Evolutionary conservation across 2,329 filamentous ascomycete species (phyloP).

Genomic region (Aplosporella prunicola): DNA sequence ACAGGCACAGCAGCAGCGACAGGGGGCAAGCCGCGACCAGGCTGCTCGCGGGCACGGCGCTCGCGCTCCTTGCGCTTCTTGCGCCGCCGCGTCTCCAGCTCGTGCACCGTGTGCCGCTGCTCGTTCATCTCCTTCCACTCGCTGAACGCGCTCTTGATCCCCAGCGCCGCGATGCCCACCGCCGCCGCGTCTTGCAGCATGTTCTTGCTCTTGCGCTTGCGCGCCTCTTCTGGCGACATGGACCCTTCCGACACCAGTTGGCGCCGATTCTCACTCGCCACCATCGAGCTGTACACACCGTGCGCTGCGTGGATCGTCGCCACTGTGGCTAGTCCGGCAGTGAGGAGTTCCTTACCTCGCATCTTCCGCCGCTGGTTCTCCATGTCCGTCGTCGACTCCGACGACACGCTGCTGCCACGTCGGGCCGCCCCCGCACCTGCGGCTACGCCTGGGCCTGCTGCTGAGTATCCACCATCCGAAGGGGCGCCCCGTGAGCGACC

Average conservation of each 20-base stretch:
- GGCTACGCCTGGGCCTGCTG: slow-evolving; percentile 10
- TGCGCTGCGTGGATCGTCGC: slow-evolving; percentile 62
- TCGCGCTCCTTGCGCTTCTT: slow-evolving; percentile 36
- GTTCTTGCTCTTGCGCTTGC: slow-evolving; percentile 53
- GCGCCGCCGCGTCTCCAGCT: slow-evolving; percentile 43
- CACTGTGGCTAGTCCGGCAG: slow-evolving; percentile 56
- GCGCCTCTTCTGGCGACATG: slow-evolving; percentile 53
- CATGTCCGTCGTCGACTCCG: slow-evolving; percentile 52
- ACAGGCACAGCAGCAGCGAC: slow-evolving; percentile 23
- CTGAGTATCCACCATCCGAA: not conserved
- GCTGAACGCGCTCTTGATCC: slow-evolving; percentile 55
- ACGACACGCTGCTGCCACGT: slow-evolving; percentile 33
- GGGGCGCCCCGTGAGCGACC: not conserved
- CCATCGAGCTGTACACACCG: slow-evolving; percentile 53
- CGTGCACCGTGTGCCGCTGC: slow-evolving; percentile 46
- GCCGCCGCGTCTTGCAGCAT: slow-evolving; percentile 56
- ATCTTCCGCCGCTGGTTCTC: slow-evolving; percentile 54
- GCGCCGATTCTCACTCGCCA: slow-evolving; percentile 52
- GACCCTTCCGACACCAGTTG: slow-evolving; percentile 53
- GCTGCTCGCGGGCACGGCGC: slow-evolving; percentile 36
- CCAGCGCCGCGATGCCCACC: slow-evolving; percentile 56
- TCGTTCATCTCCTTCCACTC: slow-evolving; percentile 62
- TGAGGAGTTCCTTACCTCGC: slow-evolving; percentile 56
- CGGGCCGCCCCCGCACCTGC: slow-evolving; percentile 22
- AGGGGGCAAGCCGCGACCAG: slow-evolving; percentile 15